Evolutionary conservation across 176 grass and related monocot species (phyloP).

Genomic region (Oryza coarctata): DNA sequence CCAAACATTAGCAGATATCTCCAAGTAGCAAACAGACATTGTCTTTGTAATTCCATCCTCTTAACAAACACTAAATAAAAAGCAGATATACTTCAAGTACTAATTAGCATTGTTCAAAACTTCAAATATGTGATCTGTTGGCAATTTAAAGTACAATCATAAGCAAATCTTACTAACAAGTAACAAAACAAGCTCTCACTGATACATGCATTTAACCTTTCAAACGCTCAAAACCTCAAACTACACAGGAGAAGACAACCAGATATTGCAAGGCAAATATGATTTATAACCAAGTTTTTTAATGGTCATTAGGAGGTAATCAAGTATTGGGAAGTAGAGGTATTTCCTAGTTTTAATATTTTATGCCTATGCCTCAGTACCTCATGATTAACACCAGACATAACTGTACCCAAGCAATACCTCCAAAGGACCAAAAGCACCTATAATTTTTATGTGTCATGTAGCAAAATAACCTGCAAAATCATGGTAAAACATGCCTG

Average conservation of each 20-base stretch:
- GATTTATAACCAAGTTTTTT: neutral
- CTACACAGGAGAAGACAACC: conserved; percentile 11
- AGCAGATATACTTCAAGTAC: neutral
- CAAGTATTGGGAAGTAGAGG: neutral
- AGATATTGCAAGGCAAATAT: conserved; percentile 8
- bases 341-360: neutral
- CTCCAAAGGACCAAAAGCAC: neutral
- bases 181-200: neutral
- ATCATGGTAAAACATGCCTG: conserved; percentile 13
- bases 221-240: neutral
- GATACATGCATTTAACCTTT: neutral
- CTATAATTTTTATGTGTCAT: neutral
- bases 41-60: neutral
- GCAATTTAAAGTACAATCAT: neutral
- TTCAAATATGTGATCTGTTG: neutral
- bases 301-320: neutral
- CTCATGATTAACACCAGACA: neutral
- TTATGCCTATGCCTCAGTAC: neutral
- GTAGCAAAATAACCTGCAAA: neutral
- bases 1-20: conserved; percentile 23
- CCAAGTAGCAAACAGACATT: neutral
- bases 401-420: neutral
- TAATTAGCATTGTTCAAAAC: neutral
- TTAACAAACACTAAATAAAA: conserved; percentile 16
- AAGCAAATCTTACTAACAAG: neutral